Conservation (phyloP, 768 basidiomycete genomes). For the Suillus variegatus region DNA sequence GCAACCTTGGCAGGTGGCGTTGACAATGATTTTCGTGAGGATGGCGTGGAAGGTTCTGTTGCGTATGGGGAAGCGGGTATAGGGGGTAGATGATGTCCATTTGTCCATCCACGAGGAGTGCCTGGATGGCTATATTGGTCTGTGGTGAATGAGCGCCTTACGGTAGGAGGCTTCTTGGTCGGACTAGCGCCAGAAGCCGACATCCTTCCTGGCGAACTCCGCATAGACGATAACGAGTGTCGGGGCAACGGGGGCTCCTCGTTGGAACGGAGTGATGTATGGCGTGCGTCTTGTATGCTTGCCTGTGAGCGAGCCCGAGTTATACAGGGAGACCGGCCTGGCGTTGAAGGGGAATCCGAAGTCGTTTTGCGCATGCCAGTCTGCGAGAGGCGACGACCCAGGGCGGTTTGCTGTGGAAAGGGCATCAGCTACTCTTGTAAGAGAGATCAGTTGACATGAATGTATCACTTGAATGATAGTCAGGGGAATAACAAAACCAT, state of each 20-base stretch:
- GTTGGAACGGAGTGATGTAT: constrained; percentile 29
- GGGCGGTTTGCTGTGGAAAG: constrained; percentile 59
- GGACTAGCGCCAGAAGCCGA: constrained; percentile 21
- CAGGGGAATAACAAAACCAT: constrained; percentile 88
- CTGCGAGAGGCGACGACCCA: constrained; percentile 70
- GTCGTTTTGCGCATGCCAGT: constrained; percentile 38
- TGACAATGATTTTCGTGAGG: constrained; percentile 49
- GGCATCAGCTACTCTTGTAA: background rate
- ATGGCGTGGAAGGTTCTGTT: constrained; percentile 61
- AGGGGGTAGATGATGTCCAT: constrained; percentile 53
- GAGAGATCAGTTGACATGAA: background rate
- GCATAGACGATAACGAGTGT: constrained; percentile 35
- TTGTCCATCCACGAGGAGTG: constrained; percentile 34
- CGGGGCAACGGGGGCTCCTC: constrained; percentile 29
- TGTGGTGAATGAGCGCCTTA: constrained; percentile 35
- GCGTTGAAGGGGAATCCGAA: background rate
- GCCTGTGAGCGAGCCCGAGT: constrained; percentile 36
- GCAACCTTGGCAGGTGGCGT: constrained; percentile 36
- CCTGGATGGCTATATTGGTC: constrained; percentile 29
- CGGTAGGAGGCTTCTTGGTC: constrained; percentile 28
- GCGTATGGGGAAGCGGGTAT: constrained; percentile 70
- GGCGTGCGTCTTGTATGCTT: constrained; percentile 36
- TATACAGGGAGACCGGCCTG: background rate
- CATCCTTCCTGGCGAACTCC: constrained; percentile 33
- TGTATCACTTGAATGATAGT: constrained; percentile 78